Evolutionary conservation across 768 basidiomycete species (phyloP), one percentile per base, ranked within the genome.

Genomic region (Trametes coccinea): DNA sequence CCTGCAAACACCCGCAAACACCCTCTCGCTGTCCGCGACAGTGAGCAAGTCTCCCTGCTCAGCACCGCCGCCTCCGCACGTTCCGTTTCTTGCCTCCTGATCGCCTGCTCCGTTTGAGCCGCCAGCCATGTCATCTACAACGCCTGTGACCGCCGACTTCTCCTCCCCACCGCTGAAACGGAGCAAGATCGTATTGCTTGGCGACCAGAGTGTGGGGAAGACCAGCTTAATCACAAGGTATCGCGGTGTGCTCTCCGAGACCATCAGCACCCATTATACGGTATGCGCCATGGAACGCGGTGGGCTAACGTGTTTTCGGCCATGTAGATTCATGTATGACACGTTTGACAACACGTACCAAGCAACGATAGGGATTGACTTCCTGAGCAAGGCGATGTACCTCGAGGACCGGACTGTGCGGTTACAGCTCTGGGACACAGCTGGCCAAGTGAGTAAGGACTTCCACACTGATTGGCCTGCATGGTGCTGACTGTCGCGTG

Each of bases 291-390:
- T 2, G 11, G 13, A 6, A 22, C 8, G 22, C 13, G 13, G 14
- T 8, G 7, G 59, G 58, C 55, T 67, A 31, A 46, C 33, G 50
- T 34, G 33, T 27, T 14, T 11, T 10, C 16, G 27, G 43, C 0
- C 34, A 29, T 43, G 30, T 67, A 95, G 93, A 77, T 92, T 92
- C 74, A 95, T 98, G 97, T 99, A 99, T 74, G 97, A 99, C 77
- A 98, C 97, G 0, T 99, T 99, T 75, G 97, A 99, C 81, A 98
- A 98, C 76, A 98, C 96, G 46, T 99, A 99, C 75, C 93, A 94
- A 73, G 94, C 94, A 17, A 96, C 94, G 9, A 96, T 96, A 72
- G 94, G 96, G 60, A 99, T 99, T 76, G 97, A 99, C 79, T 99
- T 99, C 75, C 80, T 99, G 77, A 96, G 94, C 79, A 99, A 99